Evolutionary conservation across 106 monocot species (phyloP), one percentile per base, ranked within the genome.

Genomic region (Allium sativum): DNA sequence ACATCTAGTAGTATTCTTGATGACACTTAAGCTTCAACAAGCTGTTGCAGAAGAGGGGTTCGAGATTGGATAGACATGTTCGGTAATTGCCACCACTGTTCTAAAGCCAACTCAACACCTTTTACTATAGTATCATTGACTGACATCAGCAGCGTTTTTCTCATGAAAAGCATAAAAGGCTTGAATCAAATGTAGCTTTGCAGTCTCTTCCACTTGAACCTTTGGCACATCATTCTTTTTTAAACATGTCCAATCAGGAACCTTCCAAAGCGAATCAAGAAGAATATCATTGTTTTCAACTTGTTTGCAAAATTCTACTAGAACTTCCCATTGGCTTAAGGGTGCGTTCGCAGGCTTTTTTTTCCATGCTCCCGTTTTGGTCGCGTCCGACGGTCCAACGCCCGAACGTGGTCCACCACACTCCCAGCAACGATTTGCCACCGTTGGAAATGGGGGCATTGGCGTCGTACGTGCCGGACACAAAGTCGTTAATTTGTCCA

Each of bases 51-150:
- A 56, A 96, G 84, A 46, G 91, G 90, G 12, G 65, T 78, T 61
- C 91, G 73, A 51, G 91, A 87, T 51, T 84, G 82, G 47, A 96
- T 77, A 55, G 91, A 87, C 77, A 87, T 79, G 52, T 96, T 91
- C 66, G 96, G 96, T 57, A 96, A 77, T 52, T 91, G 96, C 96
- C 96, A 96, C 96, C 96, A 96, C 45, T 91, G 91, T 65, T 96
- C 96, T 41, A 96, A 67, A 22, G 96, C 82, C 58, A 96, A 70
- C 61, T 96, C 96, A 73, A 96, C 82, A 65, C 96, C 96, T 84
- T 91, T 91, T n/a, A 70, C 70, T 13, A 96, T 74, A 70, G 78
- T 65, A 68, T 82, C 87, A 59, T 90, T 90, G 71, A 90, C 75
- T 77, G 53, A 77, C 78, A 65, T 84, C 82, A 78, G 70, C 82